phyloP scores from a whole-genome alignment of 1,284 basidiomycete genomes.

The Cryptococcus depauperatus region DNA sequence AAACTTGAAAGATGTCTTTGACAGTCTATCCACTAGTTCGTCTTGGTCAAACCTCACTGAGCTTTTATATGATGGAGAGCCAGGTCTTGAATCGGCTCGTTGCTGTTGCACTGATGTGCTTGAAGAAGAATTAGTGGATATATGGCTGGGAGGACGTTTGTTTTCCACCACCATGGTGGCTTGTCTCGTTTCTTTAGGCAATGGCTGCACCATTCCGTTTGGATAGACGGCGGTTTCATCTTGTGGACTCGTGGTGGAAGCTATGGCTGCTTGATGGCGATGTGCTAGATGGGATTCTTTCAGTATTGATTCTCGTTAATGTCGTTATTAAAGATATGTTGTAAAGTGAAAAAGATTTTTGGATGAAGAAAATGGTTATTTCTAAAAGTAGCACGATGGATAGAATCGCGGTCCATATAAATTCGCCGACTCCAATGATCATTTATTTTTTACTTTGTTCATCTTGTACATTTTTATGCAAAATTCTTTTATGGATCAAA shows the following conservation, averaged over 20 bases:
- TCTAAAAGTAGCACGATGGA: too few species aligned
- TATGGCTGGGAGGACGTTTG: background rate
- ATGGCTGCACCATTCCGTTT: background rate
- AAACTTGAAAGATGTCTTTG: conserved; percentile 1
- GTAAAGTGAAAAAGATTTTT: too few species aligned
- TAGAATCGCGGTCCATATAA: too few species aligned
- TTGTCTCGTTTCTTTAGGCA: conserved; percentile 6
- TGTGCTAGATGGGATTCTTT: too few species aligned
- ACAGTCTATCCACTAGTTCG: background rate
- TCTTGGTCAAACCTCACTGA: background rate
- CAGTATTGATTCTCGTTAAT: too few species aligned
- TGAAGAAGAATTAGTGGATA: background rate
- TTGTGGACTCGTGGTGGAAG: conserved; percentile 3
- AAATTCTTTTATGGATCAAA: too few species aligned
- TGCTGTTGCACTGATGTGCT: conserved; percentile 1
- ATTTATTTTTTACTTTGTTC: too few species aligned
- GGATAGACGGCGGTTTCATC: conserved; percentile 1
- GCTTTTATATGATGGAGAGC: background rate
- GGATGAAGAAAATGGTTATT: too few species aligned
- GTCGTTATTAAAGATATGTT: too few species aligned
- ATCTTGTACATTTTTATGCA: too few species aligned
- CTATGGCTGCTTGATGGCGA: conserved; percentile 1
- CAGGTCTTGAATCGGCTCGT: background rate
- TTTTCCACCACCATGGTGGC: conserved; percentile 5
- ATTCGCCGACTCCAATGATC: too few species aligned